A percentile compares a stretch with the other conserved stretches of the same genome.
Conservation (phyloP, 306 rosid species). For the Castanea crenata region DNA sequence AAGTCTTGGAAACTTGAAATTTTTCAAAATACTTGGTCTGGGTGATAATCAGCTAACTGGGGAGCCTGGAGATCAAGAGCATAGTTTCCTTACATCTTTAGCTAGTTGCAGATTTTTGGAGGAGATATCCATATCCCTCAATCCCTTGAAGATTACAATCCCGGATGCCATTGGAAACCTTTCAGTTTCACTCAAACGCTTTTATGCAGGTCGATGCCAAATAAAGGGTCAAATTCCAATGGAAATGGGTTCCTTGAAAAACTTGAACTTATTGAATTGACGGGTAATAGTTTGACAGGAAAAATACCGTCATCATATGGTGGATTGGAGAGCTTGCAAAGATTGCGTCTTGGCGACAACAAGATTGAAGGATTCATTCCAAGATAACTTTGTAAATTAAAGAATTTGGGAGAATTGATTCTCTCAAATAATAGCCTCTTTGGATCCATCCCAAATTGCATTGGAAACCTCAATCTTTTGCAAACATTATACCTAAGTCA, state of each 20-base stretch:
- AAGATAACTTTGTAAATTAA: neutral
- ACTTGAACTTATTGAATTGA: rapidly evolving
- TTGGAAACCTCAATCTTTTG: too few relatives aligned
- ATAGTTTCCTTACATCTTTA: too few relatives aligned
- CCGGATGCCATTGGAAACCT: neutral
- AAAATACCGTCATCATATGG: neutral
- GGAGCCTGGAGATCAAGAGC: too few relatives aligned
- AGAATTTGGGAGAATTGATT: too few relatives aligned
- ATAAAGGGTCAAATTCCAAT: too few relatives aligned
- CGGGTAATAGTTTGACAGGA: rapidly evolving
- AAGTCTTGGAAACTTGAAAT: neutral
- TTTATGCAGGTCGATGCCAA: rapidly evolving
- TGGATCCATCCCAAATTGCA: too few relatives aligned
- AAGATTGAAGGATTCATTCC: neutral
- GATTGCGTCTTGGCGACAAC: rapidly evolving
- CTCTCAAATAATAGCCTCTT: too few relatives aligned
- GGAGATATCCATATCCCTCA: rapidly evolving
- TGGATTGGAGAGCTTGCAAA: neutral
- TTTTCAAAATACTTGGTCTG: rapidly evolving
- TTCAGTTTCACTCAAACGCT: rapidly evolving
- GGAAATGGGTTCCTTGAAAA: too few relatives aligned
- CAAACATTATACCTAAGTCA: too few relatives aligned
- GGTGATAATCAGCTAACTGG: too few relatives aligned
- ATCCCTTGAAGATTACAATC: neutral
- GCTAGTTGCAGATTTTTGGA: too few relatives aligned